A percentile compares a stretch with the other conserved stretches of the same genome.
phyloP scores from a whole-genome alignment of 169 alveolate genomes.

The Plasmodium gaboni region DNA sequence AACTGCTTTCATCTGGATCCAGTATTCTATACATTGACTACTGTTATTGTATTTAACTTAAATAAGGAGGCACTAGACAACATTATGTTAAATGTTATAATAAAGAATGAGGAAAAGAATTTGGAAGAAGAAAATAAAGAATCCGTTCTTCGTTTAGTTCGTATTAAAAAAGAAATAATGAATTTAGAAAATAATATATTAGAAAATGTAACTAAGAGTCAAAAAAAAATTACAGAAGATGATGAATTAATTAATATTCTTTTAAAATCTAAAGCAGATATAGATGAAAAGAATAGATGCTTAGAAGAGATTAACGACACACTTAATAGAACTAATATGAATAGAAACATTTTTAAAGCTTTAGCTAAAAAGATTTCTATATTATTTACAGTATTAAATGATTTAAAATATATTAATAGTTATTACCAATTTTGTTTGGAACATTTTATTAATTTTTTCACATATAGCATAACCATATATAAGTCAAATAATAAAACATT shows the following conservation, averaged over 20 bases:
- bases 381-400: constrained; percentile 61
- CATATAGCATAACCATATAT: constrained; percentile 9
- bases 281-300: constrained; percentile 59
- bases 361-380: constrained; percentile 74
- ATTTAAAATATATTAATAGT: constrained; percentile 69
- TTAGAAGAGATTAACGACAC: constrained; percentile 74
- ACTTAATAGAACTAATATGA: constrained; percentile 49
- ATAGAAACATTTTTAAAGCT: constrained; percentile 31
- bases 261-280: constrained; percentile 62
- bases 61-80: constrained; percentile 55
- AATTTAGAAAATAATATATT: constrained; percentile 61
- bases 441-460: constrained; percentile 43
- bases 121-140: constrained; percentile 66
- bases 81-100: constrained; percentile 52
- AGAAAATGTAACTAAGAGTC: constrained; percentile 68
- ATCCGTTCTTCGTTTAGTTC: constrained; percentile 44
- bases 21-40: constrained; percentile 36
- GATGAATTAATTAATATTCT: constrained; percentile 61
- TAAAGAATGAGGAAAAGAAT: constrained; percentile 58
- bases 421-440: constrained; percentile 63
- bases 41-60: constrained; percentile 53
- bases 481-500: constrained; percentile 42
- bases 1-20: constrained; percentile 57
- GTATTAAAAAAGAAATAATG: constrained; percentile 59
- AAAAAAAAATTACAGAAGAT: constrained; percentile 73